A percentile compares a stretch with the other conserved stretches of the same genome.
Evolutionary conservation across 805 yeast species (phyloP).

Genomic region (Candida ulmi): DNA sequence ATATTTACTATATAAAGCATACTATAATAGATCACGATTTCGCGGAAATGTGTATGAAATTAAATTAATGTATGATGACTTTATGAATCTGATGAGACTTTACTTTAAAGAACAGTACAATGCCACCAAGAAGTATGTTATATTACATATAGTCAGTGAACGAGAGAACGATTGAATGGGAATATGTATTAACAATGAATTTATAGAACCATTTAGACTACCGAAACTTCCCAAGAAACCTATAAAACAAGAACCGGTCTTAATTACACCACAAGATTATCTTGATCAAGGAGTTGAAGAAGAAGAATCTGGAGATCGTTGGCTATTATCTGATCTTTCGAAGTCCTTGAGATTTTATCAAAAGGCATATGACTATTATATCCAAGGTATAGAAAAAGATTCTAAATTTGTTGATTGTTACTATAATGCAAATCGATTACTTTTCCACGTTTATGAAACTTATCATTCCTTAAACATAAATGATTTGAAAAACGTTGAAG

Average conservation of each 20-base stretch:
- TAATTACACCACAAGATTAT: constrained; percentile 41
- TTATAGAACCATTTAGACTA: constrained; percentile 12
- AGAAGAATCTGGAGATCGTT: constrained; percentile 74
- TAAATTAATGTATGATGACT: no score
- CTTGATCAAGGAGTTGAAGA: constrained; percentile 52
- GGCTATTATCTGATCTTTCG: constrained; percentile 60
- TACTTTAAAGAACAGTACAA: no score
- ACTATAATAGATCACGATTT: no score
- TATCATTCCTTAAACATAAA: constrained; percentile 35
- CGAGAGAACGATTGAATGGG: background rate
- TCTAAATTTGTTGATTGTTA: constrained; percentile 36
- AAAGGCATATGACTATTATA: constrained; percentile 43
- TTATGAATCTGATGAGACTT: no score
- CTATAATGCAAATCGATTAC: constrained; percentile 55
- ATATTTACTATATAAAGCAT: no score
- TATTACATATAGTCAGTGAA: background rate
- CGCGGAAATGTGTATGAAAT: no score
- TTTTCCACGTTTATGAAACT: constrained; percentile 54
- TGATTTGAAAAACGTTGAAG: constrained; percentile 27
- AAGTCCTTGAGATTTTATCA: constrained; percentile 64
- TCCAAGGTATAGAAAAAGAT: constrained; percentile 22
- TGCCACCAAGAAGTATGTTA: constrained; percentile 18
- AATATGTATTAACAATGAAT: no score
- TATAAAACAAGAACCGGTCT: constrained; percentile 2
- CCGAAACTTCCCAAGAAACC: constrained; percentile 14